A percentile compares a stretch with the other conserved stretches of the same genome.
Evolutionary conservation across 257 asterid species (phyloP).

Genomic region (Nicotiana benthamiana): DNA sequence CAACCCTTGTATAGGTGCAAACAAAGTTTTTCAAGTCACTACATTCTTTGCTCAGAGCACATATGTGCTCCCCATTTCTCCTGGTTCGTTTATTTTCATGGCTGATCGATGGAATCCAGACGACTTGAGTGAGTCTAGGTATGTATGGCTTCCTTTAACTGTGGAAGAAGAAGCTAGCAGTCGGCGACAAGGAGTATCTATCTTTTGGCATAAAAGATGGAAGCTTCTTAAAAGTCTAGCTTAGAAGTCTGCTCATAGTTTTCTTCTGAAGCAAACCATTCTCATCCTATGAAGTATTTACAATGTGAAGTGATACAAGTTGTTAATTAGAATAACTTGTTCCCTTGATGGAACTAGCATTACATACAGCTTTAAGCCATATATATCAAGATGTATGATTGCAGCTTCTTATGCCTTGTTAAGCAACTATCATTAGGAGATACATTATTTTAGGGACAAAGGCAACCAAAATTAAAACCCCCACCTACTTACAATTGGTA

Average conservation of each 20-base stretch:
- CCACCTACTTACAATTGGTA: neutral
- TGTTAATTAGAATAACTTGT: neutral
- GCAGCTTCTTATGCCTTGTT: neutral
- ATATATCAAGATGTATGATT: neutral
- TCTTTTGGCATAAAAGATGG: slow-evolving; percentile 73
- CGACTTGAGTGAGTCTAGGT: slow-evolving; percentile 58
- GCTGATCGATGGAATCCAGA: slow-evolving; percentile 72
- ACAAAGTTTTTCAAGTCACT: slow-evolving; percentile 39
- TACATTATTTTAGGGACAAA: neutral
- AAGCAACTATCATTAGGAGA: too few species aligned
- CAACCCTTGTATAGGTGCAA: slow-evolving; percentile 75
- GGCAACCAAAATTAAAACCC: neutral
- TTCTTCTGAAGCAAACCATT: too few species aligned
- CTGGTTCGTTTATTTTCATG: slow-evolving; percentile 53
- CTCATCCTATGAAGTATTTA: neutral
- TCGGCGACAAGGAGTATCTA: slow-evolving; percentile 48
- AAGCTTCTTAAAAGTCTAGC: slow-evolving; percentile 21
- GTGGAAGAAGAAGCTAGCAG: slow-evolving; percentile 32
- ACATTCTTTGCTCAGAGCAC: slow-evolving; percentile 67
- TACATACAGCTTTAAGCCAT: neutral
- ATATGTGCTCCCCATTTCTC: slow-evolving; percentile 50
- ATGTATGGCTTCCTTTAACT: slow-evolving; percentile 64
- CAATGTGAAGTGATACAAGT: neutral
- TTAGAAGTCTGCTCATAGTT: neutral
- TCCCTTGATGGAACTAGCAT: neutral